A percentile compares a stretch with the other conserved stretches of the same genome.
Conservation (phyloP, 2,329 filamentous ascomycete genomes). For the Pezizomycotina sp. region DNA sequence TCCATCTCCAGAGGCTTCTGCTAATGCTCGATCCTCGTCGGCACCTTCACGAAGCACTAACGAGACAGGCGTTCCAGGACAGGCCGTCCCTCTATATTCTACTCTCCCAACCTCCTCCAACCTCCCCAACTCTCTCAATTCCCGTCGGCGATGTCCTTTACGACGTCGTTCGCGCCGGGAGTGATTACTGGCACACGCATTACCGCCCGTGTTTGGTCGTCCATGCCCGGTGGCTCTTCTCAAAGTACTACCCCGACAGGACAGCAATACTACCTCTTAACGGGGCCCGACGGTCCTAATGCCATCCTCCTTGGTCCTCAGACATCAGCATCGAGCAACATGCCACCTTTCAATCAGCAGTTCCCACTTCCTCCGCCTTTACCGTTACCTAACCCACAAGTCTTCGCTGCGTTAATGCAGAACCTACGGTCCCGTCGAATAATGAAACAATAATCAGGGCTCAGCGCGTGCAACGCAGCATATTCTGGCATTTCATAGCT, state of each 20-base stretch:
- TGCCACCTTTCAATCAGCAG: constrained; percentile 2
- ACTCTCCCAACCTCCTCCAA: constrained; percentile 1
- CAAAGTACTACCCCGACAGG: not conserved
- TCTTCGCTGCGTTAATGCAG: constrained; percentile 10
- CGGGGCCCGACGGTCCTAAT: constrained; percentile 7
- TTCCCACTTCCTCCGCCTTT: constrained; percentile 8
- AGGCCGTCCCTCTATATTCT: constrained; percentile 2
- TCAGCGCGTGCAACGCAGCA: not conserved
- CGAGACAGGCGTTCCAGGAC: constrained; percentile 8
- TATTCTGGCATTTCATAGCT: constrained; percentile 1
- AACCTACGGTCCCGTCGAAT: not conserved
- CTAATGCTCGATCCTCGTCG: no score
- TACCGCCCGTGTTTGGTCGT: not conserved
- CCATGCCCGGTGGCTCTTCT: not conserved
- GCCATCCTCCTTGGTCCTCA: constrained; percentile 9
- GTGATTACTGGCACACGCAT: not conserved
- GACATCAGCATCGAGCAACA: not conserved
- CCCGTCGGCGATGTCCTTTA: not conserved
- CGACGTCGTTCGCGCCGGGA: not conserved
- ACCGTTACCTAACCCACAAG: constrained; percentile 6
- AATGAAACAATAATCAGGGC: not conserved
- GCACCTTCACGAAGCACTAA: no score
- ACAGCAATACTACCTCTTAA: constrained; percentile 9
- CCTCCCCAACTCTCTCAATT: not conserved
- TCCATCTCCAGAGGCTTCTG: no score